Evolutionary conservation across 73 alveolate species (phyloP).

Genomic region (Blepharisma japonicum): DNA sequence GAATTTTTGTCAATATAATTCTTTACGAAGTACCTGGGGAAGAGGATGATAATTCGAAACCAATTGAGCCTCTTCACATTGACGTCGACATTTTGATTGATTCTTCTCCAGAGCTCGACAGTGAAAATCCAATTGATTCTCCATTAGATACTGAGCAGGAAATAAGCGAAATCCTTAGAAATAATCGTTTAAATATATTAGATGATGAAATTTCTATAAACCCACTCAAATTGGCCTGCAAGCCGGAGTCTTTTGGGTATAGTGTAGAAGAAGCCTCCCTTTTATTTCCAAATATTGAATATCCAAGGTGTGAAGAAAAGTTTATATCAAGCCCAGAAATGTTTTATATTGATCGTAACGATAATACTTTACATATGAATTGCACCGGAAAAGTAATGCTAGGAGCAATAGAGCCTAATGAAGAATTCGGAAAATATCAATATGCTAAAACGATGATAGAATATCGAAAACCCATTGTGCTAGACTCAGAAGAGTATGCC

Average conservation of each 20-base stretch:
- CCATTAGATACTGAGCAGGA: too few species aligned
- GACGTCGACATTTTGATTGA: too few species aligned
- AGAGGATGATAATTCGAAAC: too few species aligned
- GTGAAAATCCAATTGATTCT: too few species aligned
- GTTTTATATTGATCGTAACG: neutral
- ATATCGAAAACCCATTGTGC: neutral
- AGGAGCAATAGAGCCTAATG: neutral
- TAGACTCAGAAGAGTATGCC: too few species aligned
- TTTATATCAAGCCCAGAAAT: neutral
- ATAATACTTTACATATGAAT: neutral
- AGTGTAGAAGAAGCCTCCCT: constrained; percentile 1
- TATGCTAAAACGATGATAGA: neutral
- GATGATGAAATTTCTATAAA: constrained; percentile 2
- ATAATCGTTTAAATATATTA: neutral
- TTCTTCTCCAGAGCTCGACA: too few species aligned
- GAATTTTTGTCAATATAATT: too few species aligned
- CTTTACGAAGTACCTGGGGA: too few species aligned
- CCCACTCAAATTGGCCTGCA: neutral
- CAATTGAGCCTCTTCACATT: too few species aligned
- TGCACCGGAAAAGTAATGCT: neutral
- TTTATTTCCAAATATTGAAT: neutral
- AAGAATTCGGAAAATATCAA: neutral
- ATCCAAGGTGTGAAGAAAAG: neutral
- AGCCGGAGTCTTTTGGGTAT: constrained; percentile 25
- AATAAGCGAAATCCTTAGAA: neutral